A percentile compares a stretch with the other conserved stretches of the same genome.
Conservation (phyloP, 345 rosid genomes). For the Eucalyptus coolabah region DNA sequence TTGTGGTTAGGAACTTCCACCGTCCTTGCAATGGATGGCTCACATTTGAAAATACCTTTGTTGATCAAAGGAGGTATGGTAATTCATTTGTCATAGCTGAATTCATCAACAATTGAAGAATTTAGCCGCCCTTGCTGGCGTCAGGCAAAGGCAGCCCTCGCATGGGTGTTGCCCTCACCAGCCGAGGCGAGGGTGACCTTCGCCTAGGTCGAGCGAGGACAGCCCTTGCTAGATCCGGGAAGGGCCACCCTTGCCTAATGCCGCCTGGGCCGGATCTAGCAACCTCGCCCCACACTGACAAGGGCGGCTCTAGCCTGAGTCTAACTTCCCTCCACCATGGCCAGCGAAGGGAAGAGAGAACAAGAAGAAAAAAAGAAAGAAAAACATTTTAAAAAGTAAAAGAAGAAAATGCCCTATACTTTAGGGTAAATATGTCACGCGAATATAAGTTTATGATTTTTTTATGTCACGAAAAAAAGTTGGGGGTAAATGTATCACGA, state of each 20-base stretch:
- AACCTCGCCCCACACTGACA: accelerated
- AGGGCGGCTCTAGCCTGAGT: too few relatives aligned
- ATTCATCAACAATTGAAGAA: background rate
- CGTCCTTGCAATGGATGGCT: background rate
- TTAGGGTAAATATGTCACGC: too few relatives aligned
- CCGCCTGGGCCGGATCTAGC: accelerated
- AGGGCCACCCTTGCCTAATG: accelerated
- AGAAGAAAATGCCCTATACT: too few relatives aligned
- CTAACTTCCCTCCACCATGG: accelerated
- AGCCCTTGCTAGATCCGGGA: accelerated
- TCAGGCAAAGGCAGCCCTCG: accelerated
- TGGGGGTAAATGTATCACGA: too few relatives aligned
- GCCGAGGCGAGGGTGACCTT: accelerated
- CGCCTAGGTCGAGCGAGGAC: accelerated
- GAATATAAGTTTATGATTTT: too few relatives aligned
- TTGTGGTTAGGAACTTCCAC: background rate
- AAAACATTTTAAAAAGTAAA: too few relatives aligned
- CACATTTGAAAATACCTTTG: too few relatives aligned
- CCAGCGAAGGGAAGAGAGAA: too few relatives aligned
- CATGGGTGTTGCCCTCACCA: too few relatives aligned
- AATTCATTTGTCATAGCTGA: background rate
- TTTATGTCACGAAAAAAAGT: too few relatives aligned
- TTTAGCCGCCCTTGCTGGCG: accelerated
- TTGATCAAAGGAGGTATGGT: background rate
- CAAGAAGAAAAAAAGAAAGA: too few relatives aligned